phyloP scores from a whole-genome alignment of 2,329 filamentous ascomycete genomes.

The Ceratocystis smalleyi region DNA sequence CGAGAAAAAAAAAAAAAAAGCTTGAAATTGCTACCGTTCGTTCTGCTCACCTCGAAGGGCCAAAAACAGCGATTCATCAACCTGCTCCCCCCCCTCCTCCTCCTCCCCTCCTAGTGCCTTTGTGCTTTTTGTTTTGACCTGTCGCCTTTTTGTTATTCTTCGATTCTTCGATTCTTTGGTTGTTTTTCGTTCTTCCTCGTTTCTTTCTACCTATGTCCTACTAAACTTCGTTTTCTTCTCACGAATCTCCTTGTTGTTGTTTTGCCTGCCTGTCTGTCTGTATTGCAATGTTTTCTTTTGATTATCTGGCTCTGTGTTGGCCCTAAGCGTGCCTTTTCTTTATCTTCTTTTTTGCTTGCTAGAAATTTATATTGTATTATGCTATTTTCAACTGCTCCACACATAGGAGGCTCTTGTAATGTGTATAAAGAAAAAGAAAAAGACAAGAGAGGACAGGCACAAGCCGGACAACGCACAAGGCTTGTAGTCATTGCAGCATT shows the following conservation, averaged over 20 bases:
- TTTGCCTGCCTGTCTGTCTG: slow-evolving; percentile 3
- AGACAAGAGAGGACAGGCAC: neutral
- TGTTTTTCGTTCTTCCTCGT: slow-evolving; percentile 9
- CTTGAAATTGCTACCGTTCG: neutral
- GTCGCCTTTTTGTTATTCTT: neutral
- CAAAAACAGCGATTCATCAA: neutral
- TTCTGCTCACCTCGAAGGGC: neutral
- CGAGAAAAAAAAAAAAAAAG: neutral
- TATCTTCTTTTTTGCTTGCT: neutral
- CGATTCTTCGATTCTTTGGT: slow-evolving; percentile 9
- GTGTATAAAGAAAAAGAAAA: neutral
- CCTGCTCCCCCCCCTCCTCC: too few relatives aligned
- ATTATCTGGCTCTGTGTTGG: neutral
- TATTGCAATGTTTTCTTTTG: slow-evolving; percentile 8
- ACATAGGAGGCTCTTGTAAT: too few relatives aligned
- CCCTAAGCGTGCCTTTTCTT: neutral
- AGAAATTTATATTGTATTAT: too few relatives aligned
- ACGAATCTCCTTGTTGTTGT: slow-evolving; percentile 1
- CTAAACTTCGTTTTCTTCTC: slow-evolving; percentile 4
- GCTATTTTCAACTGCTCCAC: too few relatives aligned
- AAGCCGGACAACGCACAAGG: neutral
- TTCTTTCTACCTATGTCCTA: slow-evolving; percentile 5
- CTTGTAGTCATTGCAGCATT: neutral
- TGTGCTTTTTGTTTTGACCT: neutral
- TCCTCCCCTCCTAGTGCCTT: neutral